These are phyloP conservation scores for Candida endomychidarum DNA, from an alignment of 805 yeast genomes.

Conservation along the genomic window DNA sequence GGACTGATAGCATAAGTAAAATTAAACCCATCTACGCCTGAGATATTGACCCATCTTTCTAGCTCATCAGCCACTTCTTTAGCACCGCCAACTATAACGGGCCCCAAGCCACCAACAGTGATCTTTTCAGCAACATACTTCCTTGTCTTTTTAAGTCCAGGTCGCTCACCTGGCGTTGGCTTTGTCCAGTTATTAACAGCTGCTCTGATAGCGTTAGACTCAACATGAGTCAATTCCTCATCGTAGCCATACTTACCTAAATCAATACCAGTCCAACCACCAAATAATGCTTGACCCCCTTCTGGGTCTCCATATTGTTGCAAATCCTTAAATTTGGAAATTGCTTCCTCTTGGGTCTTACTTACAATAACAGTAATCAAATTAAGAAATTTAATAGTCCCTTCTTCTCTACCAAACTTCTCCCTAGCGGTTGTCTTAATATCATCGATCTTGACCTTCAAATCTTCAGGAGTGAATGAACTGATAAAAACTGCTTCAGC, in stretches of 20 bases:
- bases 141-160: too few species aligned
- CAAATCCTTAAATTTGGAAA: conserved; percentile 33
- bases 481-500: conserved; percentile 46
- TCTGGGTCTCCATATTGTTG: conserved; percentile 36
- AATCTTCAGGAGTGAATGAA: conserved; percentile 28
- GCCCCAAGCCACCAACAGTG: conserved; percentile 36
- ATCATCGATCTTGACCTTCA: conserved; percentile 28
- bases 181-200: too few species aligned
- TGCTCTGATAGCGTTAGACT: too few species aligned
- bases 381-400: conserved; percentile 36
- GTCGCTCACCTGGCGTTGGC: too few species aligned
- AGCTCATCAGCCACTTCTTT: conserved; percentile 40
- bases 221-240: too few species aligned
- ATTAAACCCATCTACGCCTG: conserved; percentile 46
- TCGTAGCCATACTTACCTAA: conserved; percentile 33
- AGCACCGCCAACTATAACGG: conserved; percentile 35
- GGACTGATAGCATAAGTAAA: conserved; percentile 38
- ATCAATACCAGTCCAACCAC: conserved; percentile 45
- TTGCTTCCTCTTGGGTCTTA: conserved; percentile 45
- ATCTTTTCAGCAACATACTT: too few species aligned
- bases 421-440: conserved; percentile 31
- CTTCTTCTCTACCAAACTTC: conserved; percentile 34
- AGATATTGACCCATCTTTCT: conserved; percentile 36
- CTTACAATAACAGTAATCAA: conserved; percentile 38
- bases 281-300: conserved; percentile 41